Conservation (phyloP, 2,329 filamentous ascomycete genomes). For the Fusarium subtropicale region DNA sequence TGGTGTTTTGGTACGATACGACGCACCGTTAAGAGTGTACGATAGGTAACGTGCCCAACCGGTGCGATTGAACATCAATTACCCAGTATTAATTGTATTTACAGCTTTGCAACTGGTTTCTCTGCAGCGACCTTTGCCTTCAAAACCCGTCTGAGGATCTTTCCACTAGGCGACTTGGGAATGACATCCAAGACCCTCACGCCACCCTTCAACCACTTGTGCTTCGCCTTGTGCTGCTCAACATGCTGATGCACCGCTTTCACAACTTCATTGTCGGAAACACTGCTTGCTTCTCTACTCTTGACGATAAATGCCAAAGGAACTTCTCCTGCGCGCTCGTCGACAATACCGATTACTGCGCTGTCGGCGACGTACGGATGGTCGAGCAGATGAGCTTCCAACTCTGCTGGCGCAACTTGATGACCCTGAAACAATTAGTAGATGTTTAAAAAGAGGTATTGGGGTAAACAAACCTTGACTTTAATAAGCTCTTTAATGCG, state of each 20-base stretch:
- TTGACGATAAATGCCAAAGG: conserved; percentile 72
- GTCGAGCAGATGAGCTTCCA: conserved; percentile 79
- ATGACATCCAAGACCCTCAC: conserved; percentile 73
- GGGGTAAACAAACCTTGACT: conserved; percentile 68
- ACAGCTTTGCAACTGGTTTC: conserved; percentile 23
- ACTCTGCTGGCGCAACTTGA: conserved; percentile 83
- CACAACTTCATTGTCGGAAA: conserved; percentile 62
- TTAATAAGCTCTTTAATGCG: conserved; percentile 79
- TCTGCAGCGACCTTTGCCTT: conserved; percentile 52
- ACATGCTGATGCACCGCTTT: conserved; percentile 69
- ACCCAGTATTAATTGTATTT: background rate
- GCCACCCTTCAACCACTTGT: conserved; percentile 74
- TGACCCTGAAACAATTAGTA: conserved; percentile 62
- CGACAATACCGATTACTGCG: conserved; percentile 76
- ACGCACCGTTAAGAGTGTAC: no score
- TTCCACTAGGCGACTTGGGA: conserved; percentile 79
- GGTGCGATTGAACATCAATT: background rate
- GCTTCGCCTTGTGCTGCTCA: conserved; percentile 72
- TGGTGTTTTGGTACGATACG: background rate
- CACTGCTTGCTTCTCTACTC: conserved; percentile 58
- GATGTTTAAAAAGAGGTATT: rapidly evolving
- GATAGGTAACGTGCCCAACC: no score
- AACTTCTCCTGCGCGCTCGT: conserved; percentile 69
- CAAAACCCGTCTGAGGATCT: conserved; percentile 61
- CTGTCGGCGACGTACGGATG: conserved; percentile 79